Percentiles rank a stretch among this genome's conserved stretches.
Conservation (phyloP, 129 eudicot genomes). For the Flaveria bidentis region DNA sequence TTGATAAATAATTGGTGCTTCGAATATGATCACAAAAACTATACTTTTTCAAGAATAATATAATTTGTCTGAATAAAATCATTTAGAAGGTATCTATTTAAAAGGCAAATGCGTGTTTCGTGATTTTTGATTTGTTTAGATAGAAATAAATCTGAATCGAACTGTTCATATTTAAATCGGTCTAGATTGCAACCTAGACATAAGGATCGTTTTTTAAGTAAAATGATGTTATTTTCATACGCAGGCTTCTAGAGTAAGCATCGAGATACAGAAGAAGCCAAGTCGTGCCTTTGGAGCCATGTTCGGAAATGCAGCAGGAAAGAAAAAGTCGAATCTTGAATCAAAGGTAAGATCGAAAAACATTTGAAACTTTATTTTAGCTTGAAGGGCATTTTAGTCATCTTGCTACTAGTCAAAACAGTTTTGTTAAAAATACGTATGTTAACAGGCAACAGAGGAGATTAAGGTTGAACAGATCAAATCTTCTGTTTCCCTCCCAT, state of each 20-base stretch:
- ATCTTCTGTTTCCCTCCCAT: constrained; percentile 50
- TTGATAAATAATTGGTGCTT: background rate
- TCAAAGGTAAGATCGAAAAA: constrained; percentile 39
- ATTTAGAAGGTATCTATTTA: too few relatives aligned
- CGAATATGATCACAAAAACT: background rate
- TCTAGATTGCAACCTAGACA: background rate
- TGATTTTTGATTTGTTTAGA: background rate
- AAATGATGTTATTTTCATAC: constrained; percentile 1
- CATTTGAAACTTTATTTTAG: background rate
- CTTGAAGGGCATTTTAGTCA: constrained; percentile 17
- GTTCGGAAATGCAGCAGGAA: constrained; percentile 68
- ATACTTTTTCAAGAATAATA: background rate
- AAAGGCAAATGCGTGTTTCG: too few relatives aligned
- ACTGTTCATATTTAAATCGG: background rate
- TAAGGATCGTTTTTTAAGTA: background rate
- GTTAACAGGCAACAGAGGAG: constrained; percentile 50
- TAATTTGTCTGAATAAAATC: too few relatives aligned
- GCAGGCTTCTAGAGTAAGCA: constrained; percentile 70
- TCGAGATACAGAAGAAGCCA: constrained; percentile 75
- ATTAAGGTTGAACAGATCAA: constrained; percentile 68
- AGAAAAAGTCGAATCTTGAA: constrained; percentile 60
- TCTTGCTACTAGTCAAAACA: constrained; percentile 19
- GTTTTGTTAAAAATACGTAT: background rate
- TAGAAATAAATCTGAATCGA: background rate
- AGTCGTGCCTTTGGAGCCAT: constrained; percentile 83